phyloP scores from a whole-genome alignment of 1,284 basidiomycete species.

The Cryptococcus sp. region DNA sequence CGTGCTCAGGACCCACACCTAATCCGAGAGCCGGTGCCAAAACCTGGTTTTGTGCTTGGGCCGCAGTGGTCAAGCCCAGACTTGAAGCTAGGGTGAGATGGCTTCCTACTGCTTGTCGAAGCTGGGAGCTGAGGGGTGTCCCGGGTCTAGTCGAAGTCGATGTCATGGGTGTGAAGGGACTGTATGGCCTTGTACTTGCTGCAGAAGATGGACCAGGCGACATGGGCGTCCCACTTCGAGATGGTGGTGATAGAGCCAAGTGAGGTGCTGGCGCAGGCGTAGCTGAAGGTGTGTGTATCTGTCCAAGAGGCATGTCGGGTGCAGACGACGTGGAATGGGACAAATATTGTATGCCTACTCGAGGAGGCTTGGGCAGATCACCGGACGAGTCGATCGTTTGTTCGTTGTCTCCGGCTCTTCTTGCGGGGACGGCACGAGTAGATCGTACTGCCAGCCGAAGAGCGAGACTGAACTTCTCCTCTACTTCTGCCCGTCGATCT shows the following conservation, averaged over 20 bases:
- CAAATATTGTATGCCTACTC: constrained; percentile 39
- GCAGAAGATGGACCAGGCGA: constrained; percentile 14
- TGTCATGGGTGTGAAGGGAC: constrained; percentile 18
- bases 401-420: too few relatives aligned
- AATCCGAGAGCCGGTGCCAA: too few relatives aligned
- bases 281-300: too few relatives aligned
- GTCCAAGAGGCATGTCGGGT: not conserved
- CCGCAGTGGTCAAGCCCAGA: not conserved
- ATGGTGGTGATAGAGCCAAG: constrained; percentile 27
- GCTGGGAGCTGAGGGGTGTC: constrained; percentile 39
- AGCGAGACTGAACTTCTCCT: constrained; percentile 25
- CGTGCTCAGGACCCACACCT: too few relatives aligned
- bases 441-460: constrained; percentile 33
- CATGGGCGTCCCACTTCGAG: constrained; percentile 22
- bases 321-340: constrained; percentile 11
- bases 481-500: constrained; percentile 22
- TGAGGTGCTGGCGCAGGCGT: constrained; percentile 1
- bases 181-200: constrained; percentile 14
- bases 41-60: not conserved
- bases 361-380: constrained; percentile 16
- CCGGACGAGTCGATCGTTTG: not conserved
- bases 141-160: constrained; percentile 28
- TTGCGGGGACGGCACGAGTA: not conserved
- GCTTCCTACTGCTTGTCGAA: constrained; percentile 33
- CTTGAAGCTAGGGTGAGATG: not conserved